Evolutionary conservation across 148 eudicot species (phyloP).

Genomic region (Diospyros lotus): DNA sequence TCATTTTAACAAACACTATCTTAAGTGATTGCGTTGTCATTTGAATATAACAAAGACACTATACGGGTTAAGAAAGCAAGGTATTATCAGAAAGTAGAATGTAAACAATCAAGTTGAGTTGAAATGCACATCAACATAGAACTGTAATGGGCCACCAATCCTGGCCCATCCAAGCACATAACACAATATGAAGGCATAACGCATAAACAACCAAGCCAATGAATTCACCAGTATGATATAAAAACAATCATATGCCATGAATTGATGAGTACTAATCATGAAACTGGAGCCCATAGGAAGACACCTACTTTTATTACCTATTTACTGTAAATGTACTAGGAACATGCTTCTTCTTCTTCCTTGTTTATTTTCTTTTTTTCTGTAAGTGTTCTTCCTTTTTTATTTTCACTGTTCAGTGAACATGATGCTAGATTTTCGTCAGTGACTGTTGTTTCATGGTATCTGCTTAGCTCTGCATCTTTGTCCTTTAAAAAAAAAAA

Average conservation of each 20-base stretch:
- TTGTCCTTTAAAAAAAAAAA: no score
- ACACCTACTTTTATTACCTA: no score
- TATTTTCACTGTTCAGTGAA: no score
- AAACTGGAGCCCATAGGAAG: background rate
- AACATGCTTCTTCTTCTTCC: no score
- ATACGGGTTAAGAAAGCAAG: background rate
- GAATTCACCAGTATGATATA: background rate
- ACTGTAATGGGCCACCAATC: background rate
- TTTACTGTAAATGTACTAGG: no score
- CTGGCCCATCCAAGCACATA: slow-evolving; percentile 8
- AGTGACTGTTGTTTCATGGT: no score
- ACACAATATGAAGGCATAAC: background rate
- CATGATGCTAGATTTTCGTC: no score
- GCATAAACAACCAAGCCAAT: background rate
- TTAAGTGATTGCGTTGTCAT: background rate
- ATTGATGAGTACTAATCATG: background rate
- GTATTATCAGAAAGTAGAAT: background rate
- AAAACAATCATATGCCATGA: background rate
- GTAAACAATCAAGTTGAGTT: background rate
- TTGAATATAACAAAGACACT: background rate
- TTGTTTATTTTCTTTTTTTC: no score
- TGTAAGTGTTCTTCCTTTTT: no score
- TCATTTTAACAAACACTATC: no score
- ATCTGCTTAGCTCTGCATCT: no score
- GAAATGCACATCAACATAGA: background rate